A percentile compares a stretch with the other conserved stretches of the same genome.
These are phyloP conservation scores for Mortierella sp. DNA, from an alignment of 371 early-diverging fungal genomes.

Conservation along the genomic window DNA sequence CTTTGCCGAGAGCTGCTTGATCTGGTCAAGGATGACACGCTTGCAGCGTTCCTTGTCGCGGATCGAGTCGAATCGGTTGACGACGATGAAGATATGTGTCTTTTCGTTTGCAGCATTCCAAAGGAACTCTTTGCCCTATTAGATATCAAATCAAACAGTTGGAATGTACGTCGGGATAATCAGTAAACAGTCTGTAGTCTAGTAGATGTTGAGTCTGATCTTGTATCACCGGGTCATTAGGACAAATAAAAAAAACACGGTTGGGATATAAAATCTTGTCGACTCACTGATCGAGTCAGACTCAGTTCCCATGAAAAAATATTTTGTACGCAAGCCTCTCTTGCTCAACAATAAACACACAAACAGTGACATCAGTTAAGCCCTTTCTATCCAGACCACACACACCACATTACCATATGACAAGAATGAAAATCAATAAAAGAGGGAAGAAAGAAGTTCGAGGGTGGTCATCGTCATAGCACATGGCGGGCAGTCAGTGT, in stretches of 20 bases:
- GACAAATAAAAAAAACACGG: too few relatives aligned
- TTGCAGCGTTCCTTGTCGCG: conserved; percentile 94
- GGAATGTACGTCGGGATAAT: neutral
- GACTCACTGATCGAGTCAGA: neutral
- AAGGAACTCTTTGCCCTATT: conserved; percentile 94
- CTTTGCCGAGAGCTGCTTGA: conserved; percentile 90
- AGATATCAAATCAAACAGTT: conserved; percentile 1
- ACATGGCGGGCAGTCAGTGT: conserved; percentile 2
- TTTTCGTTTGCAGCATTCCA: conserved; percentile 96
- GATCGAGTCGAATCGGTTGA: conserved; percentile 97
- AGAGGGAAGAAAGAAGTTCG: neutral
- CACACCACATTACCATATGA: conserved; percentile 6
- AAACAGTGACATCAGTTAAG: conserved; percentile 15
- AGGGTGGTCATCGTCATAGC: conserved; percentile 7
- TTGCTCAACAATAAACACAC: neutral
- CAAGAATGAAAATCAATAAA: neutral
- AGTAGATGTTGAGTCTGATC: neutral
- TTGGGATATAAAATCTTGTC: too few relatives aligned
- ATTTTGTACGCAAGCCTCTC: neutral
- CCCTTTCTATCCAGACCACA: neutral
- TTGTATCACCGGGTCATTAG: neutral
- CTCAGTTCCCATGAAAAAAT: conserved; percentile 18
- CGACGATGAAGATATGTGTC: conserved; percentile 97
- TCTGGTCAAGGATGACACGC: conserved; percentile 93
- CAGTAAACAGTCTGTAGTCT: too few relatives aligned